Evolutionary conservation across 305 asterid genomes (phyloP), one percentile per base, ranked within the genome.

Genomic region (Fraxinus greggii): DNA sequence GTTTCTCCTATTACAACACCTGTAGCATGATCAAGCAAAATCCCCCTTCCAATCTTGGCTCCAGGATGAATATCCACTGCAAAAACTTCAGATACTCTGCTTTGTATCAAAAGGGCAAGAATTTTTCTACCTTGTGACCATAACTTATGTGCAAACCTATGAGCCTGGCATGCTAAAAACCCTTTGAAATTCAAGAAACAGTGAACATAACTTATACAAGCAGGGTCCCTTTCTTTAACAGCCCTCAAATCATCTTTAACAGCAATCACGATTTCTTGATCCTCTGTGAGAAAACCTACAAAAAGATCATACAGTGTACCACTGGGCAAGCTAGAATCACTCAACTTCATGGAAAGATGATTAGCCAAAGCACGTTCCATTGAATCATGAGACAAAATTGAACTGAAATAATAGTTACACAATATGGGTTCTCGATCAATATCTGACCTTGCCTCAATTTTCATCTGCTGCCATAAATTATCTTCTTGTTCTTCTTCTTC

Each of bases 61-160:
- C 97, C 98, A 0, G 98, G 98, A 54, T 94, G 98, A 26, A 94
- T 94, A 67, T 94, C 98, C 75, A 93, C 95, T 0, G 97, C 91
- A 69, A 93, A 94, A 1, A 93, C 92, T 78, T 93, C 97, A 3
- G 97, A 92, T 0, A 90, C 95, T 72, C 97, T 86, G 32, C 79
- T 92, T 75, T 93, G 97, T 29, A 94, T 89, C 85, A 90, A 45
- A 21, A 93, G 84, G 19, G 98, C 98, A 36, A 94, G 36, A 12
- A 81, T 82, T 72, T 89, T 86, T 72, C 98, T 86, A 10, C 92
- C 93, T 0, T 86, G 85, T 9, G 87, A 84, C 98, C 98, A 93
- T 0, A 94, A 69, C 40, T 86, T 86, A 79, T 94, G 94, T 0
- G 92, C 97, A 26, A 94, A 83, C 75, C 98, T 87, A 65, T 94